Evolutionary conservation across 2,329 filamentous ascomycete genomes (phyloP), one percentile per base, ranked within the genome.

Genomic region (Aureobasidium melanogenum): DNA sequence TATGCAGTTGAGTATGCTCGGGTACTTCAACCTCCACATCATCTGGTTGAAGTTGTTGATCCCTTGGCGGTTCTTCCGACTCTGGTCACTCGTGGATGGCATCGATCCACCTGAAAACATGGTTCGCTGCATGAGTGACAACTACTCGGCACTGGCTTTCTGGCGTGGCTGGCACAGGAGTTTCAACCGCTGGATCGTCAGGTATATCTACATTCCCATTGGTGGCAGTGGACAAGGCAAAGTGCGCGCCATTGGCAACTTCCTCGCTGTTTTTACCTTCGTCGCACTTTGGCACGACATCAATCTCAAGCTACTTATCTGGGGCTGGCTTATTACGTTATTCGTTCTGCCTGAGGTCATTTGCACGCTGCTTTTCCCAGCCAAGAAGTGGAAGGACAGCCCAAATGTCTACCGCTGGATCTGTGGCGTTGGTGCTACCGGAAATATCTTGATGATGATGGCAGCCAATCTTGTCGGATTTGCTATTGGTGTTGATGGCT

Each of bases 271-370:
- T 34, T 99, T 99, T 72, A 97, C 91, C 0, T 99, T 99, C 69
- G 94, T 99, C 26, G 95, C 94, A 0, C 79, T 99, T 30, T 99
- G 94, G 94, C 94, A 99, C 75, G 94, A 99, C 69, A 96, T 99
- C 69, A 88, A 96, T 75, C 82, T 97, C 32, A 84, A 88, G 10
- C 80, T 99, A 41, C 81, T 99, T 34, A 88, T 96, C 73, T 99
- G 94, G 94, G 93, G 94, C 30, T 99, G 94, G 94, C 81, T 99
- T 41, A 85, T 99, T 65, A 92, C 95, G 0, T 77, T 97, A 26
- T 99, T 99, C 75, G 90, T 99, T 73, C 73, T 97, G 7, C 94
- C 94, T 0, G 94, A 99, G 77, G 84, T 93, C 67, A 76, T 88
- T 8, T 91, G 85, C 0, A 79, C 80, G 0, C 77, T 84, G 41